Evolutionary conservation across 257 asterid species (phyloP).

Genomic region (Petunia secreta): DNA sequence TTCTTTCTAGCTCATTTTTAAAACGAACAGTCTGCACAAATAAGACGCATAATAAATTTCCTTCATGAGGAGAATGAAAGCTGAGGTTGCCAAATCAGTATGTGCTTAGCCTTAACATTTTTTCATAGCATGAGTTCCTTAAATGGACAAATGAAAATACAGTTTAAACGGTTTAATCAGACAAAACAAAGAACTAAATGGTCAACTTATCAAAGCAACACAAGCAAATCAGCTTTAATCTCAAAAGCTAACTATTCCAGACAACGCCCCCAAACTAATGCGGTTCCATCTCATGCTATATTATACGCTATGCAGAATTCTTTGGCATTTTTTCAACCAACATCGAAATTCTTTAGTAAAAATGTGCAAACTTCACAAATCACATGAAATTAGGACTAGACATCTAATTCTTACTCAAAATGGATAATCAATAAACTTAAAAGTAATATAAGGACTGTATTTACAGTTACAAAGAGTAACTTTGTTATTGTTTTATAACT

Average conservation of each 20-base stretch:
- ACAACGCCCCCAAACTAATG: background rate
- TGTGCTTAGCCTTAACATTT: background rate
- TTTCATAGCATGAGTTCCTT: background rate
- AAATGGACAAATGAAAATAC: background rate
- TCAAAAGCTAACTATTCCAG: slow-evolving; percentile 4
- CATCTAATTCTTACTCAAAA: background rate
- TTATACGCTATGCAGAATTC: background rate
- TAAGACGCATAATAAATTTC: slow-evolving; percentile 8
- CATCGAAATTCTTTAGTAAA: slow-evolving; percentile 11
- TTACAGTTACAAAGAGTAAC: background rate
- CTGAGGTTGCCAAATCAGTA: slow-evolving; percentile 1
- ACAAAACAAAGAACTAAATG: background rate
- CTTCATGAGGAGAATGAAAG: background rate
- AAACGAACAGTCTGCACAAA: slow-evolving; percentile 89
- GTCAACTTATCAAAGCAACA: slow-evolving; percentile 13
- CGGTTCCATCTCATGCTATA: background rate
- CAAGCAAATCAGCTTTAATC: background rate
- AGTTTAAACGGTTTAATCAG: background rate
- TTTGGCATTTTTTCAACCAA: background rate
- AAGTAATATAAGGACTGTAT: background rate
- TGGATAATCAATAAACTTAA: background rate
- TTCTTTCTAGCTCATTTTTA: slow-evolving; percentile 95
- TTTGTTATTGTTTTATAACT: background rate
- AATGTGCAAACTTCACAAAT: background rate
- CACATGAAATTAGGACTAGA: background rate